Evolutionary conservation across 2,329 filamentous ascomycete species (phyloP).

Genomic region (Epichloe festucae): DNA sequence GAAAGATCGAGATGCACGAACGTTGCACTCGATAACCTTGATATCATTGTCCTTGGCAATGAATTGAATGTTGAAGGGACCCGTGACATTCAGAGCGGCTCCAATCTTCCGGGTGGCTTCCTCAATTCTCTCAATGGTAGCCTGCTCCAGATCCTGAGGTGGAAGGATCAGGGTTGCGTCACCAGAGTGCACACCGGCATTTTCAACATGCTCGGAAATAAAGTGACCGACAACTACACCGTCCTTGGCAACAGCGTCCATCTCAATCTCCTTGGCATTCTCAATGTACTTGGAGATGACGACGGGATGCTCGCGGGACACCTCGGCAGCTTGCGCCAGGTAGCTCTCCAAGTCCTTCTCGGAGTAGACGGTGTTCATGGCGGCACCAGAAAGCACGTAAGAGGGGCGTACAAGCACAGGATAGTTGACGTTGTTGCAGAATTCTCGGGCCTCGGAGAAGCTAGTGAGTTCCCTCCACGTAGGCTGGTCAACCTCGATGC

Average conservation of each 20-base stretch:
- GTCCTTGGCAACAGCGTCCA: conserved; percentile 91
- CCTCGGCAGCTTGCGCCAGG: conserved; percentile 79
- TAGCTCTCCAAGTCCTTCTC: conserved; percentile 83
- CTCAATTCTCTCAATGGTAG: conserved; percentile 82
- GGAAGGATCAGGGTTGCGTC: conserved; percentile 92
- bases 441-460: conserved; percentile 76
- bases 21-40: conserved; percentile 99
- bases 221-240: conserved; percentile 89
- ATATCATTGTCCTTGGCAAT: conserved; percentile 99
- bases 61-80: conserved; percentile 98
- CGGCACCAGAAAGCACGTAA: conserved; percentile 91
- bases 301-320: conserved; percentile 89
- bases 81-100: conserved; percentile 85
- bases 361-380: conserved; percentile 99
- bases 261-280: conserved; percentile 98
- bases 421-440: conserved; percentile 82
- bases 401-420: conserved; percentile 91
- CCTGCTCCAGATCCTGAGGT: conserved; percentile 79
- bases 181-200: conserved; percentile 95
- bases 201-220: conserved; percentile 97
- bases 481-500: conserved; percentile 89
- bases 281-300: conserved; percentile 99
- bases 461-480: conserved; percentile 97
- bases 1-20: conserved; percentile 89
- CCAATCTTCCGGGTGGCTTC: conserved; percentile 94